Percentiles rank a stretch among this genome's conserved stretches.
Evolutionary conservation across 257 asterid species (phyloP).

Genomic region (Fraxinus quadrangulata): DNA sequence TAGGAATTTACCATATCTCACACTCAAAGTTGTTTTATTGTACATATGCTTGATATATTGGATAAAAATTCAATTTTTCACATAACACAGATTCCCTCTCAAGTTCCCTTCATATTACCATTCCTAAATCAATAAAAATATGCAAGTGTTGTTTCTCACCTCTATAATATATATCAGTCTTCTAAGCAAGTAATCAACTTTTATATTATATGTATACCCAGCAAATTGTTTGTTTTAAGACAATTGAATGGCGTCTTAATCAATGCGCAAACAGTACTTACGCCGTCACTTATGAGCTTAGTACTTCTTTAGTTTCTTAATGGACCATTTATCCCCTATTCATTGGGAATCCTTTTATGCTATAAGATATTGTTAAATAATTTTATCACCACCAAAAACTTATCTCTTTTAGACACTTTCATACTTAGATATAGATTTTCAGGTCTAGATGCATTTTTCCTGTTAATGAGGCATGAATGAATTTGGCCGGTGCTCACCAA

Average conservation of each 20-base stretch:
- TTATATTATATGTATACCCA: neutral
- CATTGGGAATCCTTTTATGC: neutral
- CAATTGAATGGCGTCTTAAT: neutral
- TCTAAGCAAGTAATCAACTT: neutral
- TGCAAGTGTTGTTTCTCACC: neutral
- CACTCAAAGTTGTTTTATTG: neutral
- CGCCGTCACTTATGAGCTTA: neutral
- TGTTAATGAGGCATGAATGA: neutral
- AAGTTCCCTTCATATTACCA: neutral
- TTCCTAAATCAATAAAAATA: neutral
- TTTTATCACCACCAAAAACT: neutral
- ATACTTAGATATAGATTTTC: neutral
- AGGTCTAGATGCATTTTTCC: neutral
- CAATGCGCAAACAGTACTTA: neutral
- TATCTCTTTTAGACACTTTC: neutral
- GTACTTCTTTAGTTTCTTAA: neutral
- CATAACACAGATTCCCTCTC: neutral
- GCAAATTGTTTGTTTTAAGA: neutral
- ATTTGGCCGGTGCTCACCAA: conserved; percentile 9
- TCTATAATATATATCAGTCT: neutral
- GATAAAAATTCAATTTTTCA: neutral
- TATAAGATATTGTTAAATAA: neutral
- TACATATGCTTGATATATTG: neutral
- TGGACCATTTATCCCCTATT: neutral
- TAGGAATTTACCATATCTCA: neutral